Conservation (phyloP, 306 rosid genomes). For the Medicago arabica region DNA sequence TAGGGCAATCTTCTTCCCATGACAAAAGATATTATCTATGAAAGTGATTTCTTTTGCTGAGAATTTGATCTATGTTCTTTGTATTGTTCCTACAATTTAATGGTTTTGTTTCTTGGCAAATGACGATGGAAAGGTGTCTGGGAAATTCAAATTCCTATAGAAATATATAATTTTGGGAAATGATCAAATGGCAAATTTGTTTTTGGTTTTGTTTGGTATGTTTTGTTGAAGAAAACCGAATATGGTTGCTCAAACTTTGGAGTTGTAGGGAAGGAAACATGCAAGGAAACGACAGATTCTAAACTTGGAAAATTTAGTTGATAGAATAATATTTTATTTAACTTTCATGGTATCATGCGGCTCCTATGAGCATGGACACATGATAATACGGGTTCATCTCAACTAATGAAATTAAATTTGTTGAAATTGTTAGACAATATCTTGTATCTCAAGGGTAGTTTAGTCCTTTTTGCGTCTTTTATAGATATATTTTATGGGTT, state of each 20-base stretch:
- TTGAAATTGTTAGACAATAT: too few relatives aligned
- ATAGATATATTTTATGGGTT: too few relatives aligned
- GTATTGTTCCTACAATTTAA: neutral
- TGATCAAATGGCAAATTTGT: neutral
- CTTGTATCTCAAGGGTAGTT: too few relatives aligned
- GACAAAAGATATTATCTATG: constrained; percentile 11
- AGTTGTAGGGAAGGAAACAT: constrained; percentile 43
- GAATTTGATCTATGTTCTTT: constrained; percentile 21
- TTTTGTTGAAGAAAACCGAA: constrained; percentile 35
- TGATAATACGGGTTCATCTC: too few relatives aligned
- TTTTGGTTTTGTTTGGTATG: neutral
- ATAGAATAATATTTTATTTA: constrained; percentile 9
- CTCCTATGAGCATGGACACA: too few relatives aligned
- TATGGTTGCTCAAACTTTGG: constrained; percentile 58
- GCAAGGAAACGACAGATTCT: neutral
- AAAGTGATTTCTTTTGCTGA: constrained; percentile 4
- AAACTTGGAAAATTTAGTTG: constrained; percentile 31
- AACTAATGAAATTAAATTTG: too few relatives aligned
- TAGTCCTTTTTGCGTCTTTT: too few relatives aligned
- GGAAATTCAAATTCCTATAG: constrained; percentile 6
- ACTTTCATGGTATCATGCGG: neutral
- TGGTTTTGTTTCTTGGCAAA: constrained; percentile 23
- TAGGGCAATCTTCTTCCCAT: constrained; percentile 76
- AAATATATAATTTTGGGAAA: neutral
- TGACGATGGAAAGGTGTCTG: constrained; percentile 1